phyloP scores from a whole-genome alignment of 2,329 filamentous ascomycete genomes.

The Penicillium sp. region DNA sequence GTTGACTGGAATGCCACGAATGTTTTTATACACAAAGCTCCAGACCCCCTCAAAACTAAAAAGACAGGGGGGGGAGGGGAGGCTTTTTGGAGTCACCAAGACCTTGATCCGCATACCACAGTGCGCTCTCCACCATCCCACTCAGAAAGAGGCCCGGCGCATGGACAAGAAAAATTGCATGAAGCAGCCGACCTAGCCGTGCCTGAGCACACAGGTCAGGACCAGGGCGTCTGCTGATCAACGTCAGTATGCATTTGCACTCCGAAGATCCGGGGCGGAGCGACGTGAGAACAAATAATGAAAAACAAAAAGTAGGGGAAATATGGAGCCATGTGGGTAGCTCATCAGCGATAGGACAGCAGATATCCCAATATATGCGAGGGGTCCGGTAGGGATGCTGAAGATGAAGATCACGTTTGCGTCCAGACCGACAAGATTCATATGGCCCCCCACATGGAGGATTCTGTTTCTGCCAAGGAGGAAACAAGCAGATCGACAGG shows the following conservation, averaged over 20 bases:
- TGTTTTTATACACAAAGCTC: conserved; percentile 24
- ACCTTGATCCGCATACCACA: conserved; percentile 19
- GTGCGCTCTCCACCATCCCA: conserved; percentile 13
- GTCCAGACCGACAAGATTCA: no score
- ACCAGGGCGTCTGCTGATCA: conserved; percentile 16
- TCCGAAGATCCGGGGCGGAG: neutral
- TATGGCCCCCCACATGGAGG: no score
- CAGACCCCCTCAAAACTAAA: conserved; percentile 19
- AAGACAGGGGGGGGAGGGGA: conserved; percentile 9
- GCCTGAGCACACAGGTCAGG: conserved; percentile 12
- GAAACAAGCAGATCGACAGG: no score
- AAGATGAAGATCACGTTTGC: no score
- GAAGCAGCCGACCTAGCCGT: conserved; percentile 18
- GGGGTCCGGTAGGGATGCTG: no score
- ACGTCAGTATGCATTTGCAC: conserved; percentile 5
- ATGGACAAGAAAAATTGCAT: conserved; percentile 6
- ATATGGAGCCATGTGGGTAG: conserved; percentile 6
- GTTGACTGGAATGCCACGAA: conserved; percentile 26
- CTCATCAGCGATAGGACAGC: conserved; percentile 14
- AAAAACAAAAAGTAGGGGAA: neutral
- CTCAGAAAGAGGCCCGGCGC: conserved; percentile 10
- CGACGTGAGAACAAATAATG: no score
- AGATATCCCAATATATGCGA: no score
- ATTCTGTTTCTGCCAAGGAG: no score
- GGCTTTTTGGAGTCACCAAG: neutral